Conservation (phyloP, 164 flowering plant genomes). For the Litsea cubeba region DNA sequence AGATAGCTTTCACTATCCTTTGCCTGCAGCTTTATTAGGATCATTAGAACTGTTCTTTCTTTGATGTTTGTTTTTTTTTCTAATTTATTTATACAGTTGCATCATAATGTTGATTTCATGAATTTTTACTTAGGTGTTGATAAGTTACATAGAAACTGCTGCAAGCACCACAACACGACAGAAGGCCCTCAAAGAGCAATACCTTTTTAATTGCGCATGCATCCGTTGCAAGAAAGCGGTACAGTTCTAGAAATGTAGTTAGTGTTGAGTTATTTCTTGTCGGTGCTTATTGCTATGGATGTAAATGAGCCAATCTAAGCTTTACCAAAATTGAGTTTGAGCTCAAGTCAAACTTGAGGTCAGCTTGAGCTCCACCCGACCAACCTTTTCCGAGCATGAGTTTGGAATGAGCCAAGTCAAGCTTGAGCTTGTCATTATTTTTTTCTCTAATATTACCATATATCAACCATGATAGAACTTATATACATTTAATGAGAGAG, state of each 20-base stretch:
- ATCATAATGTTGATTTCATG: constrained; percentile 9
- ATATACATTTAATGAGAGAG: too few species aligned
- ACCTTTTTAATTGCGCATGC: constrained; percentile 73
- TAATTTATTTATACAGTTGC: not conserved
- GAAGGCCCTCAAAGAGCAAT: constrained; percentile 81
- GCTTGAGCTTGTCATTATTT: too few species aligned
- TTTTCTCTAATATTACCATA: too few species aligned
- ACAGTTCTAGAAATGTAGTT: constrained; percentile 10
- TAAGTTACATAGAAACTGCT: constrained; percentile 95
- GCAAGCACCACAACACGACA: constrained; percentile 82
- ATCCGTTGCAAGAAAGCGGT: constrained; percentile 75
- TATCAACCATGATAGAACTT: too few species aligned
- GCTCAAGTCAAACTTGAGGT: too few species aligned
- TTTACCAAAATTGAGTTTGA: too few species aligned
- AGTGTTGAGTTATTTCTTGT: not conserved
- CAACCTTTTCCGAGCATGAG: too few species aligned
- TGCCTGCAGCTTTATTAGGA: not conserved
- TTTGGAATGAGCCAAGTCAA: too few species aligned
- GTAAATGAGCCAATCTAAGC: too few species aligned
- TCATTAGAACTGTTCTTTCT: not conserved
- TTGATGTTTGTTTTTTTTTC: not conserved
- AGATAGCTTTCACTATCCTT: constrained; percentile 6
- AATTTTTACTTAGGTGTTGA: constrained; percentile 49
- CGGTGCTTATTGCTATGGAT: not conserved
- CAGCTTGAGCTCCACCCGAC: too few species aligned